Base-by-base conservation (phyloP, 306 rosid genomes). In the Lathyrus sativus region DNA sequence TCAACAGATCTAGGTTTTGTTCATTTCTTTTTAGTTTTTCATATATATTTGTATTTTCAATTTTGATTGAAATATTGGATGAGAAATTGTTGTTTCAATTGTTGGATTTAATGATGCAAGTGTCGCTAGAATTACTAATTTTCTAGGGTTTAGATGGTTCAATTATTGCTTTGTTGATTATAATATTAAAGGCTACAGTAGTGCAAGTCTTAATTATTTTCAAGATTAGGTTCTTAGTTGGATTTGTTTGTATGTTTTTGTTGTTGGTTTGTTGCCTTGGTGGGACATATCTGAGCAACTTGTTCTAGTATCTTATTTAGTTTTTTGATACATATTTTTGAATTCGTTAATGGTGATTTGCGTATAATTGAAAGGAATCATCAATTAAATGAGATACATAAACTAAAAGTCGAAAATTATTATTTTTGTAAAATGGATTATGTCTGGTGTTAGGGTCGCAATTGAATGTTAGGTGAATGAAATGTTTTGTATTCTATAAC, bases 1-100 rank as follows among this genome's bases (percentile, higher is more conserved):
- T 37, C 15, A 50, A 26, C 60, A 4, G 79, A 82, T 80, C 70
- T 58, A 70, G 65, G 62, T 73, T 4, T 2, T 75, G 42, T 2
- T 35, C 56, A 1, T 43, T 26, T 9, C 39, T 28, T 69, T n/a
- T 76, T 22, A 0, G 0, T 5, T 26, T 24, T 26, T 26, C 0
- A 24, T 41, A 43, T 39, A 9, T 39, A 5, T 17, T 55, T 29
- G 24, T 38, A 37, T 41, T 65, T 55, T 44, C 13, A 18, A 6
- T 54, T 31, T 53, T 11, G 43, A 50, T 60, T 66, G 67, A 56
- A 19, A 19, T 19, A 1, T 19, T 19, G 22, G 22, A 17, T 50
- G 44, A 14, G 26, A 11, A 12, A 55, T 53, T 2, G 14, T 5
- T 76, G 31, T 33, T 62, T 62, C 31, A 1, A 59, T 38, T 24